These are phyloP conservation scores for Leishmania aethiopica DNA, from an alignment of 208 protist genomes.

Conservation along the genomic window DNA sequence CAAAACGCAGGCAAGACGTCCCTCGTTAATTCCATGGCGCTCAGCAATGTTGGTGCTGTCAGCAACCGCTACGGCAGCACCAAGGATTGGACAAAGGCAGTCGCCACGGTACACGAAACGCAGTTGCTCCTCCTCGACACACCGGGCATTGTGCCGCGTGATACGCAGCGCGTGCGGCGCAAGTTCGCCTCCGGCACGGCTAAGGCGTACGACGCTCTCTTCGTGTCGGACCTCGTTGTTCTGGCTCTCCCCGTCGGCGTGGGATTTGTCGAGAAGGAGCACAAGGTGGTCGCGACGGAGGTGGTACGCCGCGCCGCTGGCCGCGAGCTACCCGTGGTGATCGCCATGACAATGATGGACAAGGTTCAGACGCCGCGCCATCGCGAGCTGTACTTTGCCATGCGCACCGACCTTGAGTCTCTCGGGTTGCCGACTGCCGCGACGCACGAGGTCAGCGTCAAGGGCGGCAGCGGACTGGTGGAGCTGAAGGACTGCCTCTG, in stretches of 20 bases:
- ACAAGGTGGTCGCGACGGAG: constrained; percentile 72
- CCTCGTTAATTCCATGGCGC: constrained; percentile 83
- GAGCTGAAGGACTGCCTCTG: constrained; percentile 90
- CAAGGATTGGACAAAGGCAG: constrained; percentile 78
- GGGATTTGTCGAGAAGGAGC: constrained; percentile 85
- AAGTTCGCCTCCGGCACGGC: constrained; percentile 56
- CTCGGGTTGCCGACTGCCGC: constrained; percentile 64
- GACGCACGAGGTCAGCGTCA: constrained; percentile 84
- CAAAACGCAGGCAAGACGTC: constrained; percentile 92
- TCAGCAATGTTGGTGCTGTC: constrained; percentile 86
- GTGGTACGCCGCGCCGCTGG: constrained; percentile 70
- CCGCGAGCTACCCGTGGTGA: constrained; percentile 78
- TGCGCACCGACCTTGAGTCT: constrained; percentile 87
- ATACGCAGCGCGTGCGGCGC: constrained; percentile 53
- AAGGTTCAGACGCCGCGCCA: constrained; percentile 84
- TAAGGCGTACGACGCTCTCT: constrained; percentile 85
- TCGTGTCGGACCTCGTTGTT: constrained; percentile 79
- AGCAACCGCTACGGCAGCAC: constrained; percentile 83
- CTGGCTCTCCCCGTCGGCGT: constrained; percentile 78
- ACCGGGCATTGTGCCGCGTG: constrained; percentile 56
- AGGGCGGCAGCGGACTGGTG: constrained; percentile 80
- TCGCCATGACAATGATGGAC: constrained; percentile 92
- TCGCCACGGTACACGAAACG: constrained; percentile 86
- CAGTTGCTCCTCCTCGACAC: constrained; percentile 91
- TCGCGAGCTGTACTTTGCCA: constrained; percentile 86